These are phyloP conservation scores for Avena sativa DNA, from an alignment of 176 grass and related monocot species.

Conservation along the genomic window DNA sequence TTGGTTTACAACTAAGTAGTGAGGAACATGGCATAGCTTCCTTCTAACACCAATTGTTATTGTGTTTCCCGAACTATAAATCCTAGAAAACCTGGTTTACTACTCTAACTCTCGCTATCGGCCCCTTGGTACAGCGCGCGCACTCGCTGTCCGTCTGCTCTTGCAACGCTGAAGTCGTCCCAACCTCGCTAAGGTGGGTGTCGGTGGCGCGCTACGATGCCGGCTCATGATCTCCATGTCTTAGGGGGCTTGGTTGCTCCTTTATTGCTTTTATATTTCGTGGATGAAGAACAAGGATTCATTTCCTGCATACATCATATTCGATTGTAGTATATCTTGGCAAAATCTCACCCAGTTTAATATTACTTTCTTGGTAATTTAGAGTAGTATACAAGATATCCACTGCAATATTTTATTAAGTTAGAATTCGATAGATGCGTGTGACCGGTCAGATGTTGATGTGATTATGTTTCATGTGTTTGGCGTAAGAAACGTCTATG, in stretches of 20 bases:
- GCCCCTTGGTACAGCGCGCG: too few relatives aligned
- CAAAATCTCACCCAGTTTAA: not conserved
- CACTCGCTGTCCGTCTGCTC: too few relatives aligned
- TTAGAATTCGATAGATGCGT: too few relatives aligned
- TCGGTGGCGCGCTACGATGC: not conserved
- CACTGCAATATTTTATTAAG: not conserved
- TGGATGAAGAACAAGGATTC: not conserved
- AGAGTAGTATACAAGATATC: not conserved
- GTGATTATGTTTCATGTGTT: too few relatives aligned
- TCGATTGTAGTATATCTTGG: not conserved
- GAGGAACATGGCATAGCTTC: too few relatives aligned
- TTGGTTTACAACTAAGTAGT: too few relatives aligned
- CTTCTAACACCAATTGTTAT: not conserved
- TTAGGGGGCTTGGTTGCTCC: not conserved
- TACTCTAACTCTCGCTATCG: too few relatives aligned
- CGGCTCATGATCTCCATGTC: not conserved
- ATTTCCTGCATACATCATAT: not conserved
- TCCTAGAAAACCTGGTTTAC: too few relatives aligned
- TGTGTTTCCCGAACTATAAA: not conserved
- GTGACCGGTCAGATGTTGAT: too few relatives aligned
- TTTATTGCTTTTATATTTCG: not conserved
- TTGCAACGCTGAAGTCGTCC: too few relatives aligned
- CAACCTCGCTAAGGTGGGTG: not conserved
- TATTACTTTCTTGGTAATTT: not conserved
- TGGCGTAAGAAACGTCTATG: too few relatives aligned